Percentiles rank a stretch among this genome's conserved stretches.
These are phyloP conservation scores for Pseudopithomyces chartarum DNA, from an alignment of 2,329 filamentous ascomycete genomes.

Conservation along the genomic window DNA sequence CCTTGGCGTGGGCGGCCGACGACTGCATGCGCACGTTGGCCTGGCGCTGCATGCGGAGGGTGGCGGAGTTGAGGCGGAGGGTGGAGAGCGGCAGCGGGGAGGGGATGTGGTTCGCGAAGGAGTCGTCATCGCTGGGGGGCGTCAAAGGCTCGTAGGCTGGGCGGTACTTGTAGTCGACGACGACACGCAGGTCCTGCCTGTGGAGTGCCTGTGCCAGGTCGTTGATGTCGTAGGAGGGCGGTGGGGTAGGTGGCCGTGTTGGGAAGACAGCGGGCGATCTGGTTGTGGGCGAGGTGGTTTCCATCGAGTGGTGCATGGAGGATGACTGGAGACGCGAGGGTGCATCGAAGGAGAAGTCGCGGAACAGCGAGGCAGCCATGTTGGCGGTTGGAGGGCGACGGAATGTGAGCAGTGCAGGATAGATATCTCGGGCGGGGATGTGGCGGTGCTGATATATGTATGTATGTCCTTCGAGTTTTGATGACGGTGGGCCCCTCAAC, in stretches of 20 bases:
- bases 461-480: background rate
- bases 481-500: background rate
- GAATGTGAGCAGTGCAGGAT: background rate
- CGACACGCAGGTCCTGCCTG: constrained; percentile 39
- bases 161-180: constrained; percentile 16
- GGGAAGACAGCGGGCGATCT: constrained; percentile 15
- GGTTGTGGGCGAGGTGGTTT: constrained; percentile 41
- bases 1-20: constrained; percentile 44
- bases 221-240: constrained; percentile 41
- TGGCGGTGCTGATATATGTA: background rate
- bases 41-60: constrained; percentile 48
- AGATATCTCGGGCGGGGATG: background rate
- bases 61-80: constrained; percentile 39
- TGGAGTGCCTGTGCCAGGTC: constrained; percentile 42
- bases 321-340: constrained; percentile 35
- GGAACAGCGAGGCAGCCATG: constrained; percentile 37
- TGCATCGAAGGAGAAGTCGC: constrained; percentile 46
- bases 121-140: constrained; percentile 29
- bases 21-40: constrained; percentile 48
- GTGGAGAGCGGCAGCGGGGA: constrained; percentile 17
- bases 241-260: constrained; percentile 30
- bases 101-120: constrained; percentile 17
- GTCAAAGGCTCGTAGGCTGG: constrained; percentile 25
- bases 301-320: constrained; percentile 23
- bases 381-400: background rate